Evolutionary conservation across 2,329 filamentous ascomycete genomes (phyloP).

Genomic region (Alternaria alternata): DNA sequence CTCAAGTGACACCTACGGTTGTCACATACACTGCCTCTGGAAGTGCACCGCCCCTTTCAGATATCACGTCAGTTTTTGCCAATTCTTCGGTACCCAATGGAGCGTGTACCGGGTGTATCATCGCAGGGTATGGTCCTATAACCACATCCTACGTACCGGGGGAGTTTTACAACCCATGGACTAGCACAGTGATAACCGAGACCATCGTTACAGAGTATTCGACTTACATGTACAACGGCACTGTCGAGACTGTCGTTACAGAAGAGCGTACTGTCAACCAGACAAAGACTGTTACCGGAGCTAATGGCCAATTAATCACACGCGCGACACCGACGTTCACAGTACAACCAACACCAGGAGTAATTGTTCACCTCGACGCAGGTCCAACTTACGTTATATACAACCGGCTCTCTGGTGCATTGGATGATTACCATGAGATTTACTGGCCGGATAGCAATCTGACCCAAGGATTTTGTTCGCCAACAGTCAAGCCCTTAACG

Average conservation of each 20-base stretch:
- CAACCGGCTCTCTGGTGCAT: slow-evolving; percentile 35
- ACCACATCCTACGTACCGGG: slow-evolving; percentile 30
- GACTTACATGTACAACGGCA: slow-evolving; percentile 36
- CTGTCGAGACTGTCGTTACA: slow-evolving; percentile 38
- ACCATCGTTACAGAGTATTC: slow-evolving; percentile 36
- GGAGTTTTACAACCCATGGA: slow-evolving; percentile 22
- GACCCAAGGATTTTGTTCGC: slow-evolving; percentile 16
- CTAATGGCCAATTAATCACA: slow-evolving; percentile 25
- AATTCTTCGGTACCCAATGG: slow-evolving; percentile 7
- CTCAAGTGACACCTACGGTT: neutral
- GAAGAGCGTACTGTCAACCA: slow-evolving; percentile 34
- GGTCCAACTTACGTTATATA: slow-evolving; percentile 46
- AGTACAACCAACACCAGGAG: slow-evolving; percentile 26
- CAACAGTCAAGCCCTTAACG: slow-evolving; percentile 18
- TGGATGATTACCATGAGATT: slow-evolving; percentile 19
- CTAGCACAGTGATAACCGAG: slow-evolving; percentile 34
- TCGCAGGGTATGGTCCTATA: slow-evolving; percentile 34
- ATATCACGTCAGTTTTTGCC: neutral
- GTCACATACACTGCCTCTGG: neutral
- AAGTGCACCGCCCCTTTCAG: neutral
- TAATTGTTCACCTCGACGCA: slow-evolving; percentile 24
- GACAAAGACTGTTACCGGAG: slow-evolving; percentile 32
- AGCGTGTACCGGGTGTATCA: slow-evolving; percentile 43
- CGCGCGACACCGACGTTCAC: slow-evolving; percentile 34
- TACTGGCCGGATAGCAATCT: neutral